These are phyloP conservation scores for Yamadazyma ubonensis DNA, from an alignment of 805 yeast genomes.

Conservation along the genomic window DNA sequence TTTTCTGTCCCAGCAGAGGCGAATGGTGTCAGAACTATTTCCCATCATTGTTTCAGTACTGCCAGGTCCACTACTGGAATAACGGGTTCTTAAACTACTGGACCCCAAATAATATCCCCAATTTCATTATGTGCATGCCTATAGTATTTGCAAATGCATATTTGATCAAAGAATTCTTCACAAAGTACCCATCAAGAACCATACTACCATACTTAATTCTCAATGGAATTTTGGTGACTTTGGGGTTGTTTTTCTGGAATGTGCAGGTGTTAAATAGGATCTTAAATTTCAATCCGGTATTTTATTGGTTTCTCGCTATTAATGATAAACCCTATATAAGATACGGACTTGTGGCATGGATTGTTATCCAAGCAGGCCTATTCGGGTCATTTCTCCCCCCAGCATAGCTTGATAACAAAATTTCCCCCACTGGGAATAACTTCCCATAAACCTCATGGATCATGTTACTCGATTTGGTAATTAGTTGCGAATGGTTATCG, in stretches of 20 bases:
- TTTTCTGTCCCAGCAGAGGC: conserved; percentile 68
- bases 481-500: background rate
- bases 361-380: conserved; percentile 62
- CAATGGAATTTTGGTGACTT: conserved; percentile 43
- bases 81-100: conserved; percentile 81
- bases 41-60: conserved; percentile 64
- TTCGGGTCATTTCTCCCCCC: conserved; percentile 90
- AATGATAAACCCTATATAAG: conserved; percentile 3
- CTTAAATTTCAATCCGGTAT: conserved; percentile 71
- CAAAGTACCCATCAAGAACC: conserved; percentile 32
- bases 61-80: conserved; percentile 84
- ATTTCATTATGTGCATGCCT: conserved; percentile 76
- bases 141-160: conserved; percentile 47
- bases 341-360: conserved; percentile 54
- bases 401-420: conserved; percentile 53
- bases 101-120: conserved; percentile 78
- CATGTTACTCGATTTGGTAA: background rate
- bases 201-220: conserved; percentile 41
- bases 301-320: conserved; percentile 67
- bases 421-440: no score
- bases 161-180: conserved; percentile 37
- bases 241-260: conserved; percentile 67
- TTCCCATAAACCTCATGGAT: background rate
- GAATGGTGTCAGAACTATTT: conserved; percentile 69
- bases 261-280: conserved; percentile 84